Percentiles rank a stretch among this genome's conserved stretches.
Conservation (phyloP, 768 basidiomycete genomes). For the Auricularia auricula-judae region DNA sequence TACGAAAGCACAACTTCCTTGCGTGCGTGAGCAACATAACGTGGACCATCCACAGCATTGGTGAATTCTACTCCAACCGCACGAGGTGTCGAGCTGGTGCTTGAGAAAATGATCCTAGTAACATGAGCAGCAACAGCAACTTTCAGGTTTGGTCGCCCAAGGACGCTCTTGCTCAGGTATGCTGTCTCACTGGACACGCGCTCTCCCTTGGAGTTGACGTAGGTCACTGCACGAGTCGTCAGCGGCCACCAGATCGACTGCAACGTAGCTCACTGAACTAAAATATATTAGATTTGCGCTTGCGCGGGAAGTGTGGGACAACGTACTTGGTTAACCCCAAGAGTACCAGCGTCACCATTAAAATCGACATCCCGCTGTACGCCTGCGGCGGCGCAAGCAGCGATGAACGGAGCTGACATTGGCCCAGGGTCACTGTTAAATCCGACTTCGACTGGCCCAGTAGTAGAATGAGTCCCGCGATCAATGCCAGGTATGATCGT, state of each 20-base stretch:
- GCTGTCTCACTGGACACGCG: constrained; percentile 57
- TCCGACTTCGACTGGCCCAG: not conserved
- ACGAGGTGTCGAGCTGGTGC: constrained; percentile 26
- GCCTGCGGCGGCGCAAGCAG: constrained; percentile 38
- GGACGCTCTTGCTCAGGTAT: constrained; percentile 54
- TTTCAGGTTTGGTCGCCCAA: constrained; percentile 53
- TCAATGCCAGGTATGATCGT: constrained; percentile 40
- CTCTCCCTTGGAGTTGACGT: constrained; percentile 37
- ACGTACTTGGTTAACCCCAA: constrained; percentile 49
- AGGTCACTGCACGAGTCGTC: constrained; percentile 42
- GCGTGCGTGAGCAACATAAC: constrained; percentile 35
- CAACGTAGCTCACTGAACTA: constrained; percentile 19
- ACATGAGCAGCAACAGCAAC: constrained; percentile 46
- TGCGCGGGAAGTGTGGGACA: too few species aligned
- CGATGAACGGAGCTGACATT: constrained; percentile 30
- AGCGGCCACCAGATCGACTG: not conserved
- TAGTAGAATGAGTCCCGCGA: not conserved
- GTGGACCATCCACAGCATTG: constrained; percentile 22
- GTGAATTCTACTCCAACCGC: constrained; percentile 57
- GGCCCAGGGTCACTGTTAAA: constrained; percentile 12
- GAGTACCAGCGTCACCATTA: too few species aligned
- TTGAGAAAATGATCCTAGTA: constrained; percentile 44
- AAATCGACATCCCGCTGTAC: constrained; percentile 39
- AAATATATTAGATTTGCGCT: too few species aligned
- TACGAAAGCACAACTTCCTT: constrained; percentile 57